phyloP scores from a whole-genome alignment of 2,329 filamentous ascomycete species.

The Ceratocystis diversiconidia region DNA sequence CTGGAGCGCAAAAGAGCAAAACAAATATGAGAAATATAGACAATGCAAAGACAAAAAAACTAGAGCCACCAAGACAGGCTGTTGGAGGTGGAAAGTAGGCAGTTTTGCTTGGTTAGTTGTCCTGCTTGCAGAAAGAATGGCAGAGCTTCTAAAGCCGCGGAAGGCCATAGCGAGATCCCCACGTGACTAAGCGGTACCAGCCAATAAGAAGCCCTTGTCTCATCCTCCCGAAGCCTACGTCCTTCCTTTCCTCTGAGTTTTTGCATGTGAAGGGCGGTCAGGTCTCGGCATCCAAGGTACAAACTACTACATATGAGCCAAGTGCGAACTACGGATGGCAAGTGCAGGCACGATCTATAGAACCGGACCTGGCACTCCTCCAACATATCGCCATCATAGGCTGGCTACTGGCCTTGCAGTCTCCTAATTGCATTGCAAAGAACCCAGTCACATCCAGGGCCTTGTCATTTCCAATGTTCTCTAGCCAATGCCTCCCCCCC shows the following conservation, averaged over 20 bases:
- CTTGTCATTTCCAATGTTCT: neutral
- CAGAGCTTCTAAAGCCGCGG: neutral
- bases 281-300: neutral
- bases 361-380: neutral
- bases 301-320: neutral
- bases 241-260: neutral
- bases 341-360: neutral
- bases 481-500: neutral
- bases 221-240: neutral
- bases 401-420: neutral
- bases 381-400: neutral
- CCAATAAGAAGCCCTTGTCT: neutral
- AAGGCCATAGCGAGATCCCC: neutral
- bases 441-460: neutral
- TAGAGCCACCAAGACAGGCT: neutral
- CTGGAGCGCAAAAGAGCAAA: neutral
- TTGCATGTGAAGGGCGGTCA: conserved; percentile 6
- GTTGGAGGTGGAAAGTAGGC: neutral
- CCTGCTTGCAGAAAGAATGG: neutral
- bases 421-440: neutral
- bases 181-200: neutral
- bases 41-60: no score
- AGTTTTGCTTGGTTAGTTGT: neutral
- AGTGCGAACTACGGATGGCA: neutral
- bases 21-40: no score